Evolutionary conservation across 345 rosid species (phyloP).

Genomic region (Passiflora organensis): DNA sequence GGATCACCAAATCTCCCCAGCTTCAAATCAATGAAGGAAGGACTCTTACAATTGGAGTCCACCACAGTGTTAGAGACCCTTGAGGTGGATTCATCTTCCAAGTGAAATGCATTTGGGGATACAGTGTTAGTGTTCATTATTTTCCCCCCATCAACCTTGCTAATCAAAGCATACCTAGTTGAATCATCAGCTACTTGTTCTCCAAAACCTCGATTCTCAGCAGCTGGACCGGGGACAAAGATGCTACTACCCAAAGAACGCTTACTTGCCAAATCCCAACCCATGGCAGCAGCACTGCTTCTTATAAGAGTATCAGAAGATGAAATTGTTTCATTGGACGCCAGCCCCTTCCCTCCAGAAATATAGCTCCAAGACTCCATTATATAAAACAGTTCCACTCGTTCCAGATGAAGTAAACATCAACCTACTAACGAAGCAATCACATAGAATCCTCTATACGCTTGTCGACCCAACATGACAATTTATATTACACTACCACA

Average conservation of each 20-base stretch:
- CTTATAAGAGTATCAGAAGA: constrained; percentile 29
- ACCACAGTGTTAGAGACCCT: constrained; percentile 36
- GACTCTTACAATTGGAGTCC: constrained; percentile 37
- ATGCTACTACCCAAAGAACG: constrained; percentile 22
- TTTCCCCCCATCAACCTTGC: constrained; percentile 21
- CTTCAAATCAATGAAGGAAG: constrained; percentile 58
- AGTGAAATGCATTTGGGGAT: constrained; percentile 21
- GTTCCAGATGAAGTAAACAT: constrained; percentile 6
- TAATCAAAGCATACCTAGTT: constrained; percentile 21
- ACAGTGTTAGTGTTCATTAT: constrained; percentile 21
- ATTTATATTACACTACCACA: constrained; percentile 2
- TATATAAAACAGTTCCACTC: constrained; percentile 6
- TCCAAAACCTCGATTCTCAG: constrained; percentile 21
- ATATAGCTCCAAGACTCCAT: constrained; percentile 55
- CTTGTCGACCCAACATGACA: not conserved
- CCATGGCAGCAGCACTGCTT: constrained; percentile 23
- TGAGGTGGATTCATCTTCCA: constrained; percentile 36
- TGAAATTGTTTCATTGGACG: constrained; percentile 25
- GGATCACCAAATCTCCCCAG: constrained; percentile 53
- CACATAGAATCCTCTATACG: not conserved
- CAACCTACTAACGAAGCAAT: constrained; percentile 11
- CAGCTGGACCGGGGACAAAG: constrained; percentile 21
- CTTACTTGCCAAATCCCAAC: constrained; percentile 32
- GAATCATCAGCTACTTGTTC: constrained; percentile 23
- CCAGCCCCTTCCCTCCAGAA: constrained; percentile 32